These are phyloP conservation scores for Tilletia walkeri DNA, from an alignment of 1,284 basidiomycete species.

Conservation along the genomic window DNA sequence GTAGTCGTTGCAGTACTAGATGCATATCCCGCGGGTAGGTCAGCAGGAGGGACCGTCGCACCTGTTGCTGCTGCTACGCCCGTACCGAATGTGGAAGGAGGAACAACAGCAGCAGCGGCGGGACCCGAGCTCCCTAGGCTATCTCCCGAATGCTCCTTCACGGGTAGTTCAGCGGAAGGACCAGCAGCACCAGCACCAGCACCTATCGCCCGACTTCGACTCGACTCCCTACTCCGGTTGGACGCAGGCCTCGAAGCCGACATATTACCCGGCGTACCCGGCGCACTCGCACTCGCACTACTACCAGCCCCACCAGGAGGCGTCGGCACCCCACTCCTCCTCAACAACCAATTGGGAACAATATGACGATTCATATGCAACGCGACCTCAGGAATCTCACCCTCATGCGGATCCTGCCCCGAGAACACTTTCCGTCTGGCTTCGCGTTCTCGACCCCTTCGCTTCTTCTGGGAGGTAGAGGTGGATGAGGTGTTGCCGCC, in stretches of 20 bases:
- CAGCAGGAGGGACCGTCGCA: not conserved
- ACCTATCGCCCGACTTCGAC: slow-evolving; percentile 11
- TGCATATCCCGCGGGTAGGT: not conserved
- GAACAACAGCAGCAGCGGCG: not conserved
- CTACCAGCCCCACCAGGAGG: slow-evolving; percentile 2
- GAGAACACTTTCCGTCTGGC: slow-evolving; percentile 46
- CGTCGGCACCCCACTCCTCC: slow-evolving; percentile 40
- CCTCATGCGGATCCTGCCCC: slow-evolving; percentile 45
- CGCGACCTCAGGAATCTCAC: slow-evolving; percentile 68
- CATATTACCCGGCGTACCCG: not conserved
- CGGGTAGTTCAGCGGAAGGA: not conserved
- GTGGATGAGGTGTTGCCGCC: not conserved
- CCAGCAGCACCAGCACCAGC: not conserved
- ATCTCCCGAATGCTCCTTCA: slow-evolving; percentile 6
- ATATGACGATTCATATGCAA: slow-evolving; percentile 92
- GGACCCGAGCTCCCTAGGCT: not conserved
- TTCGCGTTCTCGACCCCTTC: slow-evolving; percentile 31
- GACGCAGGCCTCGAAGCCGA: not conserved
- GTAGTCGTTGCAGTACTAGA: slow-evolving; percentile 5
- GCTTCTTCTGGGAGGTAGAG: slow-evolving; percentile 9
- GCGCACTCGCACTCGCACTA: not conserved
- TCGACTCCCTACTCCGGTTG: slow-evolving; percentile 26
- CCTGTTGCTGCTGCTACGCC: not conserved
- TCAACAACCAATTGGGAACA: slow-evolving; percentile 81
- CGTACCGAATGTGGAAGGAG: slow-evolving; percentile 1